phyloP scores from a whole-genome alignment of 306 rosid genomes.

The Inga leiocalycina region DNA sequence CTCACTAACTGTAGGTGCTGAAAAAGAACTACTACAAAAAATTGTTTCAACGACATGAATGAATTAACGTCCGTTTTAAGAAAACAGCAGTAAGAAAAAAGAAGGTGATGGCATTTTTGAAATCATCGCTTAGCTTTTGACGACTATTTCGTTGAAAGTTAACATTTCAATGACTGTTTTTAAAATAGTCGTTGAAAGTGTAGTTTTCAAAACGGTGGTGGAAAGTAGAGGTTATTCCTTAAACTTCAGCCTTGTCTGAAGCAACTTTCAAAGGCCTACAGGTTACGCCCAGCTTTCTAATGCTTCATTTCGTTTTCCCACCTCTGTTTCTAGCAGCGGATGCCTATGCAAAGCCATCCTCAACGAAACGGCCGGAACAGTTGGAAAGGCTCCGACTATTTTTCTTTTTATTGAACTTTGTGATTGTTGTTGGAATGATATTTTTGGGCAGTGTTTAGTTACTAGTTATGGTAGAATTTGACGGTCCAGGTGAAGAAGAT shows the following conservation, averaged over 20 bases:
- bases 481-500: conserved; percentile 28
- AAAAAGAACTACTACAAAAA: no score
- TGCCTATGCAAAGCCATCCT: conserved; percentile 35
- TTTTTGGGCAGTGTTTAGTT: neutral
- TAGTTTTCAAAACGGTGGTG: no score
- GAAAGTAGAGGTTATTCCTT: neutral
- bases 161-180: no score
- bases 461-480: neutral
- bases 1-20: no score
- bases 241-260: conserved; percentile 13
- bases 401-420: neutral
- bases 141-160: no score
- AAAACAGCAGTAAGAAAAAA: no score
- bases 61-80: no score
- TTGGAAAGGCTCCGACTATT: conserved; percentile 21
- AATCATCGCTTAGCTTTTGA: no score
- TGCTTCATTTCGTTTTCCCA: conserved; percentile 22
- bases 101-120: no score
- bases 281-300: neutral
- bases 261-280: neutral
- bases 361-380: neutral
- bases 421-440: neutral
- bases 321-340: conserved; percentile 18
- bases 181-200: no score
- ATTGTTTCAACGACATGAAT: no score